Base-by-base conservation (phyloP, 2,329 filamentous ascomycete species). In the Cladophialophora chaetospira region DNA sequence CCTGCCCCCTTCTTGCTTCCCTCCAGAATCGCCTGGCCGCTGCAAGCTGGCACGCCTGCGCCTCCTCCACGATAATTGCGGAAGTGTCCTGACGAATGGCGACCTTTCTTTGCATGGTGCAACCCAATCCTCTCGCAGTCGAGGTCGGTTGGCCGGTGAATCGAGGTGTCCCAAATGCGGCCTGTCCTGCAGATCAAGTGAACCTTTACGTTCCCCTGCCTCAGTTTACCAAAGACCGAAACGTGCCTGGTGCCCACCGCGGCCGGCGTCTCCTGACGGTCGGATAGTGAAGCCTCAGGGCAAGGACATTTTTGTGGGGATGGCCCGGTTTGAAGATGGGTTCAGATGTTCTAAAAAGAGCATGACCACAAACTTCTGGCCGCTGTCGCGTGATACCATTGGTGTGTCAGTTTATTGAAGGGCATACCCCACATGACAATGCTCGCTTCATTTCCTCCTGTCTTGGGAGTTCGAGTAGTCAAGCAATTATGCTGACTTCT, bases 341-440 rank as follows among this genome's bases (percentile, higher is more conserved):
- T 43, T 36, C n/a, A n/a, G 38, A 4, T 38, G n/a, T 51, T 43
- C 48, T 31, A 51, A 51, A n/a, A 51, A n/a, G 25, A 15, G 19
- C 10, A 31, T 26, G 25, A 21, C 48, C 25, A 33, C 48, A 25
- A 17, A 42, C 23, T 17, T 3, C 8, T 25, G 25, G 9, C 38
- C 19, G 13, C 5, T 1, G 28, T 49, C 53, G 52, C 29, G 49
- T 55, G 56, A 58, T 42, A 60, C 57, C 42, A 33, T 48, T 19
- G 50, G 21, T 59, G 60, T 59, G 57, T 62, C 60, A 60, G 57
- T 50, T 48, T 56, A 33, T 35, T 48, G n/a, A 48, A 21, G 38
- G 42, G 13, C 13, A 5, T 44, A 54, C 56, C 59, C 56, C 60
- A 62, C 60, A 43, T 46, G 31, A 31, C n/a, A 50, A 36, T 28